Evolutionary conservation across 176 grass and related monocot genomes (phyloP), one percentile per base, ranked within the genome.

Genomic region (Triticum urartu): DNA sequence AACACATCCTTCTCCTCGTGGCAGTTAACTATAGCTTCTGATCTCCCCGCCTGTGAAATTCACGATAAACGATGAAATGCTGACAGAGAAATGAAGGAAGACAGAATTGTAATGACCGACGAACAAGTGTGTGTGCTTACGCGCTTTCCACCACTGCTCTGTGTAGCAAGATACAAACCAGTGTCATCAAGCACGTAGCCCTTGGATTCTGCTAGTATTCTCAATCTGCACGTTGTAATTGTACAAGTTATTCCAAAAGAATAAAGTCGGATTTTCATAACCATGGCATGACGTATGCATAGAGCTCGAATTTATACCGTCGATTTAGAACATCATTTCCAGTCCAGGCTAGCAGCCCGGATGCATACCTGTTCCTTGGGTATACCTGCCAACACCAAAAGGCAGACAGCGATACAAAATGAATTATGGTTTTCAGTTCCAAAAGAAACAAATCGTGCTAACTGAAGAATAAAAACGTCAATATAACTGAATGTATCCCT

Each of bases 321-420:
- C 96, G 82, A 76, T 98, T 98, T 54, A 98, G 85, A 35, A 98
- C 96, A 91, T 98, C 96, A 83, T 98, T 98, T 80, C 96, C 96
- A 20, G 96, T 98, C 96, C 96, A 98, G 54, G 84, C 84, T 87
- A 98, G 85, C 54, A 98, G 72, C 34, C 96, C 96, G 58, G 71
- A 98, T 64, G 96, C 93, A 89, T 94, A 92, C 79, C 90, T 94
- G 69, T 92, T 90, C 81, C 86, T 91, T 72, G 96, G 93, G 81
- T 94, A 98, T 43, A 98, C 93, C 93, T 98, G 84, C 50, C 3
- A 74, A 64, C 39, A 74, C 54, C 76, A 12, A 71, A 79, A 8
- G 22, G 15, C 24, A 87, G 5, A 11, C 14, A 52, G 25, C 17
- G 54, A 58, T 0, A 58, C 8, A 3, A 25, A 45, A 7, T 45